Evolutionary conservation across 2,329 filamentous ascomycete genomes (phyloP).

Genomic region (Colletotrichum magnum): DNA sequence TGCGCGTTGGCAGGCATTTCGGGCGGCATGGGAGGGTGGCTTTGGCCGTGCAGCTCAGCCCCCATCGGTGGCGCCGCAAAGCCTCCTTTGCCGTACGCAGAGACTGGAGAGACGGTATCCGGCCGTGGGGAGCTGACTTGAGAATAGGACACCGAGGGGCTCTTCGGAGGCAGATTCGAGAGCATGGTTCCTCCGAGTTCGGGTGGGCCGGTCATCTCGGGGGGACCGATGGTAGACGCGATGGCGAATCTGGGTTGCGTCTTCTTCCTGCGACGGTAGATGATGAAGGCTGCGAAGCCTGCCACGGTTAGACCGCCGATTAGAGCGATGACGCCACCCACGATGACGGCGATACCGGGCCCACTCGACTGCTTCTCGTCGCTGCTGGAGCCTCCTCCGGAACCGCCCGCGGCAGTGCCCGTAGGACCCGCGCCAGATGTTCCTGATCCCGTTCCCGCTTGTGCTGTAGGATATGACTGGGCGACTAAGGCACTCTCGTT

Average conservation of each 20-base stretch:
- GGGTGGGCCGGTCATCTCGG: slow-evolving; percentile 48
- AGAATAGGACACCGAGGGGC: slow-evolving; percentile 48
- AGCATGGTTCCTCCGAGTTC: slow-evolving; percentile 47
- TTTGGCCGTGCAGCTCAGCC: slow-evolving; percentile 48
- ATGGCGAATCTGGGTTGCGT: slow-evolving; percentile 31
- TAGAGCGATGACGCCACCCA: slow-evolving; percentile 45
- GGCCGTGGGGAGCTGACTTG: slow-evolving; percentile 43
- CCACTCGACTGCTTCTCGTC: slow-evolving; percentile 28
- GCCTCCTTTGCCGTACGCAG: slow-evolving; percentile 45
- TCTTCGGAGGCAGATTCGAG: slow-evolving; percentile 44
- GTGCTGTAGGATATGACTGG: slow-evolving; percentile 45
- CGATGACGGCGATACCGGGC: slow-evolving; percentile 52
- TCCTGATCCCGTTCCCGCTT: slow-evolving; percentile 31
- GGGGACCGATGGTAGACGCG: slow-evolving; percentile 39
- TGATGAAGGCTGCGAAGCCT: slow-evolving; percentile 51
- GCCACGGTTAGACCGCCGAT: slow-evolving; percentile 42
- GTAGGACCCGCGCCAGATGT: slow-evolving; percentile 13
- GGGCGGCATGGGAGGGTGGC: slow-evolving; percentile 22
- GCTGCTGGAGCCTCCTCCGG: slow-evolving; percentile 26
- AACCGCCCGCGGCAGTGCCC: slow-evolving; percentile 2
- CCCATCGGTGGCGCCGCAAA: slow-evolving; percentile 43
- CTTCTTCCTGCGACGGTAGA: slow-evolving; percentile 53
- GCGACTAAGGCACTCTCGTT: slow-evolving; percentile 42
- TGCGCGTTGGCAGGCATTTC: slow-evolving; percentile 44
- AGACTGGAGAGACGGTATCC: slow-evolving; percentile 46